These are phyloP conservation scores for Gentiana straminea DNA, from an alignment of 257 asterid genomes.

Conservation along the genomic window DNA sequence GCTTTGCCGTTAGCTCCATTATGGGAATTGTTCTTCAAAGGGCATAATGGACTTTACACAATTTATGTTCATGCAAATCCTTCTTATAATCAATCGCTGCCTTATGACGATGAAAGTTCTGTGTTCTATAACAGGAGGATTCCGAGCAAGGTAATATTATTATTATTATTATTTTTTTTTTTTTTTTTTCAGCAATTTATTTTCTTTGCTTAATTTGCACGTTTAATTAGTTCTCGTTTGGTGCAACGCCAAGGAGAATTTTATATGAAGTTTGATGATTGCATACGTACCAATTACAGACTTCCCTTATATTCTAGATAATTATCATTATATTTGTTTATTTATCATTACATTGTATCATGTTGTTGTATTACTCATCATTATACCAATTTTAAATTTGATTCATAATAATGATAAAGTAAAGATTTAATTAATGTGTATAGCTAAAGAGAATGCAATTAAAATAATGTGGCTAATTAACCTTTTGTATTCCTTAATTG, in stretches of 20 bases:
- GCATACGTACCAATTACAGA: too few species aligned
- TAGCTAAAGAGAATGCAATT: too few species aligned
- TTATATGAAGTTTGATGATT: too few species aligned
- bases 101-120: slow-evolving; percentile 21
- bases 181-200: neutral
- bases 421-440: too few species aligned
- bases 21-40: slow-evolving; percentile 37
- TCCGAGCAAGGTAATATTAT: slow-evolving; percentile 62
- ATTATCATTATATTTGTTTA: neutral
- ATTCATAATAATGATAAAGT: too few species aligned
- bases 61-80: slow-evolving; percentile 34
- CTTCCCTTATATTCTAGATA: neutral
- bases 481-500: too few species aligned
- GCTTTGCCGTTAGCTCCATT: slow-evolving; percentile 26
- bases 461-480: too few species aligned
- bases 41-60: slow-evolving; percentile 28
- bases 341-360: too few species aligned
- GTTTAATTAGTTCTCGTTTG: neutral
- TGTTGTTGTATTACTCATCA: too few species aligned
- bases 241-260: neutral
- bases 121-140: slow-evolving; percentile 62
- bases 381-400: too few species aligned
- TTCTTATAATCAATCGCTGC: slow-evolving; percentile 18
- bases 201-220: neutral
- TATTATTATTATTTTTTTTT: neutral